These are phyloP conservation scores for Colletotrichum somersetense DNA, from an alignment of 2,329 filamentous ascomycete genomes.

Conservation along the genomic window DNA sequence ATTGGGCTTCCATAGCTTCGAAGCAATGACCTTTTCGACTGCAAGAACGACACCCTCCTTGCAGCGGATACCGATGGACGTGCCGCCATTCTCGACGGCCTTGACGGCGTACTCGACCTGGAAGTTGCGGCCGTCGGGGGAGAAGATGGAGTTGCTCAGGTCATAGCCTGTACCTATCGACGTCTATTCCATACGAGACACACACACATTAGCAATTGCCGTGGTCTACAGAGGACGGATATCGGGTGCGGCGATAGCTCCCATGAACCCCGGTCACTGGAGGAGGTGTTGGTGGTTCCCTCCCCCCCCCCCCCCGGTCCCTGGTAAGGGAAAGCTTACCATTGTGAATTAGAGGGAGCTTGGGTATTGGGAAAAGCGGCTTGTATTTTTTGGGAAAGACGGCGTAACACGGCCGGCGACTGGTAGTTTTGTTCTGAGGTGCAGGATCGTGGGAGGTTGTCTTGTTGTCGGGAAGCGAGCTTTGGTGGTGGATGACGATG, in stretches of 20 bases:
- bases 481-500: conserved; percentile 37
- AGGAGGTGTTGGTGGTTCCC: conserved; percentile 3
- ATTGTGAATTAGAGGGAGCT: conserved; percentile 46
- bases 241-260: conserved; percentile 22
- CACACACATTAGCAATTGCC: background rate
- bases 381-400: background rate
- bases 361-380: conserved; percentile 16
- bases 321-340: conserved; percentile 48
- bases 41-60: conserved; percentile 97
- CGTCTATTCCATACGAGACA: conserved; percentile 70
- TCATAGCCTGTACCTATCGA: conserved; percentile 99
- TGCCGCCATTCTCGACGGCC: conserved; percentile 97
- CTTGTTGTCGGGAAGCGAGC: conserved; percentile 14
- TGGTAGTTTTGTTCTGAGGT: conserved; percentile 14
- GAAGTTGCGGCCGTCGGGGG: conserved; percentile 98
- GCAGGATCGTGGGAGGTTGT: conserved; percentile 13
- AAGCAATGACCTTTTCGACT: conserved; percentile 95
- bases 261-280: conserved; percentile 17
- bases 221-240: background rate
- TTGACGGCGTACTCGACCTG: conserved; percentile 99
- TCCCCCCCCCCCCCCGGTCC: conserved; percentile 38
- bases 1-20: conserved; percentile 93
- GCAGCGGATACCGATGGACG: conserved; percentile 94
- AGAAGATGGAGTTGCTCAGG: conserved; percentile 99
- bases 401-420: conserved; percentile 2